These are phyloP conservation scores for Tulasnella sp. DNA, from an alignment of 768 basidiomycete genomes.

Conservation along the genomic window DNA sequence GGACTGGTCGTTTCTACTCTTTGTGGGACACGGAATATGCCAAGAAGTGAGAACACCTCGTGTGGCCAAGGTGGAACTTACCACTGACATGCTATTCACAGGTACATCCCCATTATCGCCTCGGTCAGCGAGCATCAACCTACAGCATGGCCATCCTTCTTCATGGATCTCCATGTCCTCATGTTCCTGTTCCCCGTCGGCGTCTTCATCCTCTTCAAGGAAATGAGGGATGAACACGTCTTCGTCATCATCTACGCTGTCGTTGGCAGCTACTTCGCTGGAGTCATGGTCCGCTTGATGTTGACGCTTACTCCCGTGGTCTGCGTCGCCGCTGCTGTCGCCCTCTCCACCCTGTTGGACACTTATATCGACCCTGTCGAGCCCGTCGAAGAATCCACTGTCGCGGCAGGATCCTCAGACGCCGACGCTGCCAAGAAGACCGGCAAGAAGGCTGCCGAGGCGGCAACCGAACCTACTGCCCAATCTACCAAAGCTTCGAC, in stretches of 20 bases:
- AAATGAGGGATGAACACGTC: constrained; percentile 91
- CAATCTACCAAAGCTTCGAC: constrained; percentile 18
- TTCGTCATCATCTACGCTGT: constrained; percentile 98
- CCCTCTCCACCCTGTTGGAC: constrained; percentile 76
- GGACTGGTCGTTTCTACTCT: constrained; percentile 99
- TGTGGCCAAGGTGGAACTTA: not conserved
- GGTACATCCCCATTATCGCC: constrained; percentile 94
- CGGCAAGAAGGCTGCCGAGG: constrained; percentile 52
- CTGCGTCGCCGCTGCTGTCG: constrained; percentile 86
- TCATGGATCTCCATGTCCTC: constrained; percentile 97
- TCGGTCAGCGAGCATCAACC: constrained; percentile 99
- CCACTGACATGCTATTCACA: constrained; percentile 22
- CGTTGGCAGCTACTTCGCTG: constrained; percentile 95
- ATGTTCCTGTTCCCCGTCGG: constrained; percentile 98
- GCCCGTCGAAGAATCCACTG: constrained; percentile 34
- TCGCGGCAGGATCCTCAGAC: constrained; percentile 9
- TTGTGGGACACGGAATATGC: constrained; percentile 99
- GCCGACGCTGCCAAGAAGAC: constrained; percentile 26
- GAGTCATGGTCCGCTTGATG: constrained; percentile 99
- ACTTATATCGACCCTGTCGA: constrained; percentile 79
- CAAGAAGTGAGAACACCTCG: constrained; percentile 60
- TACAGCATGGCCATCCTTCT: constrained; percentile 99
- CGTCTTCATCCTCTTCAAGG: constrained; percentile 84
- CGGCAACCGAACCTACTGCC: constrained; percentile 27
- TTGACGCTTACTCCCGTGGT: constrained; percentile 94